These are phyloP conservation scores for Aspergillus hancockii DNA, from an alignment of 495 filamentous ascomycete species.

Conservation along the genomic window DNA sequence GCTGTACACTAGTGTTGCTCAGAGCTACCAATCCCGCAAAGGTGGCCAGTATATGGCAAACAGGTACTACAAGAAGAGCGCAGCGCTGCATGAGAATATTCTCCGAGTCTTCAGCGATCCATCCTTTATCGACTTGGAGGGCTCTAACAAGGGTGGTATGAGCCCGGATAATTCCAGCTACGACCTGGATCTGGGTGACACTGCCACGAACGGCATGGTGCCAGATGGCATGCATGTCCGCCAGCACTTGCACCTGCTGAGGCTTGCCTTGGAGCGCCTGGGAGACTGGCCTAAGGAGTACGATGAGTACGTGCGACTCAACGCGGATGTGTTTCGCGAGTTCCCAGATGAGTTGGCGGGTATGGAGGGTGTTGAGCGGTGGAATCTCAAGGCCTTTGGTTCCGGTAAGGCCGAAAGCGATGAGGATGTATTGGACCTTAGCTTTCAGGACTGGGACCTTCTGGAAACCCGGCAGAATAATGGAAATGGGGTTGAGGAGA, in stretches of 20 bases:
- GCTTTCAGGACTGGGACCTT: no score
- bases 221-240: no score
- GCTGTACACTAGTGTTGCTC: slow-evolving; percentile 37
- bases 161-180: no score
- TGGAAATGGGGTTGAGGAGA: no score
- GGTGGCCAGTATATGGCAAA: slow-evolving; percentile 34
- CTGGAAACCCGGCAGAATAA: no score
- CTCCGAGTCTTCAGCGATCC: no score
- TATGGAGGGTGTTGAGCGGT: slow-evolving; percentile 41
- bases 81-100: slow-evolving; percentile 39
- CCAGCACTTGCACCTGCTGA: no score
- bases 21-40: slow-evolving; percentile 33
- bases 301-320: slow-evolving; percentile 32
- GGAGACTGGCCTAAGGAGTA: slow-evolving; percentile 44
- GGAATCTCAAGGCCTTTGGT: slow-evolving; percentile 41
- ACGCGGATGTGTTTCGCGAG: slow-evolving; percentile 22
- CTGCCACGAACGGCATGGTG: no score
- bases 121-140: no score
- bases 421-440: slow-evolving; percentile 23
- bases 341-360: slow-evolving; percentile 30
- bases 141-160: no score
- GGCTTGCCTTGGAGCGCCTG: slow-evolving; percentile 39
- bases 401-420: slow-evolving; percentile 29
- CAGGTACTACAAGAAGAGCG: slow-evolving; percentile 43
- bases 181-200: no score